Base-by-base conservation (phyloP, 2,329 filamentous ascomycete species). In the Pyrenophora graminea region DNA sequence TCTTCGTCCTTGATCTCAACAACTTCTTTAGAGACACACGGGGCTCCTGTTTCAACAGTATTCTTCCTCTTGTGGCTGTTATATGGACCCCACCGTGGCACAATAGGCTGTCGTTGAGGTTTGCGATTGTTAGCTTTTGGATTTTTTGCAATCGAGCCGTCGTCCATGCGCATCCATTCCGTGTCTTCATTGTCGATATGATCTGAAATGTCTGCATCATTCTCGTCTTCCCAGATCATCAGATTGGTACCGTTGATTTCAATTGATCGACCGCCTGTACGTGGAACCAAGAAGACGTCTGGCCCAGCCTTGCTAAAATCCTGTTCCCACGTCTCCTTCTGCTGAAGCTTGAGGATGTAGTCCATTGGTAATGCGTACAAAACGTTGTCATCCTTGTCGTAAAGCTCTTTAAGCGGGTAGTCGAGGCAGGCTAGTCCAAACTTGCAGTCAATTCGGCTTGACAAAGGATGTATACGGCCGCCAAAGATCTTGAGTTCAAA, bases 141-240 rank as follows among this genome's bases (percentile, higher is more conserved):
- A 19, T 72, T 73, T 50, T 66, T 73, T 19, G 72, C 51, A 19
- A 74, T 74, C 7, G 68, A 70, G 0, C 71, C 71, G 44, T 72
- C 67, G 37, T 71, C 68, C 65, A 72, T 69, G 41, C 71, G 68
- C 39, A 72, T 67, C 56, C 69, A 72, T 19, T 63, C 62, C 2
- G 70, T 74, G 5, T 71, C 68, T 31, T 63, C 62, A 4, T 67
- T 66, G 34, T 74, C 71, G 9, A 72, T 57, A 38, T 73, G 67
- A 45, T 74, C 72, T 0, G 70, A 73, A 13, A 75, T 72, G 40
- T 72, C 69, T 2, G 65, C 67, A 32, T 71, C 65, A 36, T 68
- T 71, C 48, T 74, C 72, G 31, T 74, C 70, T 45, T 74, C 70
- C 72, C 72, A 75, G 4, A 75, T 65, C 68, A 72, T 72, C 36